phyloP scores from a whole-genome alignment of 768 basidiomycete genomes.

The Gloeophyllum trabeum region DNA sequence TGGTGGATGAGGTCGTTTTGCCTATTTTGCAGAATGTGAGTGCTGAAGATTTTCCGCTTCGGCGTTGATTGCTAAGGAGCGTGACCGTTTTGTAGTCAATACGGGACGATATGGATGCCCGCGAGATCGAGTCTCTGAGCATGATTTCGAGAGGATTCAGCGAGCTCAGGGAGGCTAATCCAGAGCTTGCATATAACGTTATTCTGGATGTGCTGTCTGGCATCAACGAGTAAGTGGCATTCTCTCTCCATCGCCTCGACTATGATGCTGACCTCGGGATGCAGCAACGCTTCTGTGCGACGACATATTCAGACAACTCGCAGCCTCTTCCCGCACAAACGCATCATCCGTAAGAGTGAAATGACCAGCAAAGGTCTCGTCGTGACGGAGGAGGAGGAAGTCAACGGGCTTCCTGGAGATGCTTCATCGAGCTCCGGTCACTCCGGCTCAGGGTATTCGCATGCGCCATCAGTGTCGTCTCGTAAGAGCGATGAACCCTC shows the following conservation, averaged over 20 bases:
- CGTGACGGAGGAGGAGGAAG: conserved; percentile 74
- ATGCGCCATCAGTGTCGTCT: no score
- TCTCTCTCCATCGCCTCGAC: conserved; percentile 1
- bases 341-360: conserved; percentile 69
- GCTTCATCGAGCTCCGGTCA: conserved; percentile 16
- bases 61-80: no score
- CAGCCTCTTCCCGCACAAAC: conserved; percentile 70
- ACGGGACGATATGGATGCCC: conserved; percentile 77
- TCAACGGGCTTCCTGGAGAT: conserved; percentile 34
- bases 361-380: conserved; percentile 79
- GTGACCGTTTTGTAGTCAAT: conserved; percentile 44
- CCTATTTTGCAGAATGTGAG: conserved; percentile 69
- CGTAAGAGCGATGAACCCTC: conserved; percentile 19
- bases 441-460: no score
- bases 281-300: conserved; percentile 58
- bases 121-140: conserved; percentile 80
- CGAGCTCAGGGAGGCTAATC: conserved; percentile 74
- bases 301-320: conserved; percentile 78
- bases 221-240: conserved; percentile 71
- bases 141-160: conserved; percentile 86
- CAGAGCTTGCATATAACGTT: conserved; percentile 78
- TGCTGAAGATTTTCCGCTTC: conserved; percentile 4
- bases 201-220: conserved; percentile 84
- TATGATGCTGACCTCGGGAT: conserved; percentile 43
- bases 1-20: conserved; percentile 80